Evolutionary conservation across 2,329 filamentous ascomycete species (phyloP).

Genomic region (Nemania bipapillata): DNA sequence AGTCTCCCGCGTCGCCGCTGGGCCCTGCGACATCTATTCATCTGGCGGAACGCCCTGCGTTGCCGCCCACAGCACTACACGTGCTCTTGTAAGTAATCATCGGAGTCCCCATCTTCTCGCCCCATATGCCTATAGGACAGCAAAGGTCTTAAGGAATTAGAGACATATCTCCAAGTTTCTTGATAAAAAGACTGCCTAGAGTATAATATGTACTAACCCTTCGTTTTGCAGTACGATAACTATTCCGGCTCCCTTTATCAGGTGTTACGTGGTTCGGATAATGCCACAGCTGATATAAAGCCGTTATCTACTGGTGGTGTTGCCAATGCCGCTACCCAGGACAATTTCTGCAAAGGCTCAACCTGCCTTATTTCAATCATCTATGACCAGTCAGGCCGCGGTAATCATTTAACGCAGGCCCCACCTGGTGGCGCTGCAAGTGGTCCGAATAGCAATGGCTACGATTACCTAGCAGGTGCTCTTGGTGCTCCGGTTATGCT

Average conservation of each 20-base stretch:
- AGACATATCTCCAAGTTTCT: not conserved
- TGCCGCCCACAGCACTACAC: conserved; percentile 72
- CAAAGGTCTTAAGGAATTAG: not conserved
- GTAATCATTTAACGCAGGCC: conserved; percentile 72
- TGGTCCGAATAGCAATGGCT: conserved; percentile 66
- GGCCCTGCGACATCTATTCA: conserved; percentile 70
- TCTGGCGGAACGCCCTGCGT: conserved; percentile 68
- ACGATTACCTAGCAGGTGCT: conserved; percentile 69
- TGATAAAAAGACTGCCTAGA: not conserved
- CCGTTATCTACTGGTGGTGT: conserved; percentile 69
- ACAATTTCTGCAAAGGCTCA: conserved; percentile 68
- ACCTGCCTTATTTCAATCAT: conserved; percentile 73
- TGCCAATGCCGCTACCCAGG: conserved; percentile 69
- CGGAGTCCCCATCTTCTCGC: no score
- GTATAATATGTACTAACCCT: not conserved
- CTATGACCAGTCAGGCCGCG: conserved; percentile 72
- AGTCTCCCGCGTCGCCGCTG: conserved; percentile 53
- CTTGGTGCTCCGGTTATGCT: conserved; percentile 70
- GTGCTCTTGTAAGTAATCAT: conserved; percentile 57
- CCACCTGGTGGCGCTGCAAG: conserved; percentile 64
- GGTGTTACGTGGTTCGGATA: conserved; percentile 66
- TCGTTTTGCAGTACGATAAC: conserved; percentile 56
- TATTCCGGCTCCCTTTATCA: conserved; percentile 58
- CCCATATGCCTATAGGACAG: not conserved
- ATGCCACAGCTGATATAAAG: conserved; percentile 59